Conservation (phyloP, 352 stramenopile species). For the Phytophthora constricta region DNA sequence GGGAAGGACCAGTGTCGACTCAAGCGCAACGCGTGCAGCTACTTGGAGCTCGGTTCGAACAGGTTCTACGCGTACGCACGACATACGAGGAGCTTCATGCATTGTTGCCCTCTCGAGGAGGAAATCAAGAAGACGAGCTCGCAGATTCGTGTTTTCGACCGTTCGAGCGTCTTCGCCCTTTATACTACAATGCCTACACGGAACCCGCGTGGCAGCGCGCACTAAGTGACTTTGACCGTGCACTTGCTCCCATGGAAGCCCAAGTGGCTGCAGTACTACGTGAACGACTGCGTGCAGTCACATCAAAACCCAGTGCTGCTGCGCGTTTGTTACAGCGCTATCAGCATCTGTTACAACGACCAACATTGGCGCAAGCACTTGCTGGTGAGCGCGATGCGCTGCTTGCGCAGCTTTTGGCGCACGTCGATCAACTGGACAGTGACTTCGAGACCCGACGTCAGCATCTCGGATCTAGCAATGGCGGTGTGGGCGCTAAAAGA, state of each 20-base stretch:
- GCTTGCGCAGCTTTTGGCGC: conserved; percentile 82
- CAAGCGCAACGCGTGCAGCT: conserved; percentile 44
- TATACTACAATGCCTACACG: conserved; percentile 94
- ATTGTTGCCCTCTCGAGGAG: conserved; percentile 50
- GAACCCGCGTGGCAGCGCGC: conserved; percentile 78
- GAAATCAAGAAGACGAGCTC: conserved; percentile 48
- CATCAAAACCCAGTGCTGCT: conserved; percentile 62
- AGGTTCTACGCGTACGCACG: conserved; percentile 83
- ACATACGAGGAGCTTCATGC: conserved; percentile 90
- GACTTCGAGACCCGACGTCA: conserved; percentile 79
- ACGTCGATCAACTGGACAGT: conserved; percentile 89
- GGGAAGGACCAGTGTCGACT: conserved; percentile 43
- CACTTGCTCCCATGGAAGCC: conserved; percentile 82
- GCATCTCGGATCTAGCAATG: conserved; percentile 28
- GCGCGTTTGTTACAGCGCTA: conserved; percentile 90
- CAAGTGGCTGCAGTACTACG: conserved; percentile 86
- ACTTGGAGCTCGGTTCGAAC: conserved; percentile 74
- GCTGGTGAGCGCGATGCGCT: conserved; percentile 88
- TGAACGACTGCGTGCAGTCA: conserved; percentile 70
- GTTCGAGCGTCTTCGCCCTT: conserved; percentile 67
- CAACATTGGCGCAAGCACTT: conserved; percentile 79
- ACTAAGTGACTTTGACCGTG: conserved; percentile 79
- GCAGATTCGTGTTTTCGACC: conserved; percentile 67
- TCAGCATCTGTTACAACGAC: conserved; percentile 78
- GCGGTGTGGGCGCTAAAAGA: conserved; percentile 20